Evolutionary conservation across 306 rosid genomes (phyloP), one percentile per base, ranked within the genome.

Genomic region (Vachellia collinsii): DNA sequence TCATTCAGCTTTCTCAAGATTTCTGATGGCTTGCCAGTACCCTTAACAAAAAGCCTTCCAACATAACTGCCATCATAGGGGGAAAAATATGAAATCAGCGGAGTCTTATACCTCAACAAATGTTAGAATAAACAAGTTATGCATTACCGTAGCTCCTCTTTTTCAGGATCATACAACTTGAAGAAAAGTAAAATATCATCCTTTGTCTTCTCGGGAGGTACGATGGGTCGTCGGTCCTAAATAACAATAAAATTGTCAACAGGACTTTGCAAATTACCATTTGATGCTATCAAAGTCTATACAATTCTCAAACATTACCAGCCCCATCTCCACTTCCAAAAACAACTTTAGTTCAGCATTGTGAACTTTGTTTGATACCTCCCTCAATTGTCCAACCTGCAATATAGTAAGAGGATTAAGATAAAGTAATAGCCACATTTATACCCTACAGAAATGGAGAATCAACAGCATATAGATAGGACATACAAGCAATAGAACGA

Each of bases 131-230:
- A 77, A 59, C 1, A 77, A 73, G 79, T 38, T 61, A 80, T 17
- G 54, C 72, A 50, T 41, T 86, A 86, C 89, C 87, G 89, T 37
- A 86, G 87, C 66, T 86, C 86, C 80, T 83, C 89, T 37, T 86
- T 86, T 80, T 86, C 89, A 80, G 89, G 85, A 80, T 86, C 89
- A 77, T 86, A 86, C 50, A 86, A 71, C 87, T 86, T 86, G 82
- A 86, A 86, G 80, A 86, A 86, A 72, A 86, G 86, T 20, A 83
- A 80, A 76, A 86, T 86, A 77, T 86, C 89, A 65, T 86, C 89
- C 85, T 83, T 83, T 29, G 86, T 83, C 82, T 86, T 83, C 37
- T 83, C 86, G 47, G 87, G 84, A 16, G 87, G 86, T 53, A 79
- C 75, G 14, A 80, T 77, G 59, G 86, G 89, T 72, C 70, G 67